Conservation (phyloP, 352 stramenopile species). For the Globisporangium solare region DNA sequence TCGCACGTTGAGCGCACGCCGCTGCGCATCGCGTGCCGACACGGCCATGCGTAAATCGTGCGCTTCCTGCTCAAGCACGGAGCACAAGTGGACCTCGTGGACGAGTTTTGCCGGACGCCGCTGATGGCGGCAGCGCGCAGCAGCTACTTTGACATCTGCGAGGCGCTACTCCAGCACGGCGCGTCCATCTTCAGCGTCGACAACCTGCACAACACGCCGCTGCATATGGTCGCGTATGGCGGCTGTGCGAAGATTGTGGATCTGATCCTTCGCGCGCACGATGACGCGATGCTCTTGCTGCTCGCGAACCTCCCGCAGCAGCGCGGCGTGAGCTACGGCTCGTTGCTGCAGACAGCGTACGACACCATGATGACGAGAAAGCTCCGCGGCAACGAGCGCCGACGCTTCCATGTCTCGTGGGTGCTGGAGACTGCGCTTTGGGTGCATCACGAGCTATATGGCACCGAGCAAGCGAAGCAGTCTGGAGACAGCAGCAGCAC, state of each 20-base stretch:
- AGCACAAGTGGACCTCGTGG: conserved; percentile 34
- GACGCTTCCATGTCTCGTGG: conserved; percentile 62
- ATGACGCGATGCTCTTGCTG: conserved; percentile 45
- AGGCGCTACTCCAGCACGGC: conserved; percentile 33
- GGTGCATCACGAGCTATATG: conserved; percentile 34
- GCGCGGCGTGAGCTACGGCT: conserved; percentile 25
- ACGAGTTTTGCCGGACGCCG: conserved; percentile 53
- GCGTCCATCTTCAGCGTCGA: conserved; percentile 47
- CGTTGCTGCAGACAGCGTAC: conserved; percentile 35
- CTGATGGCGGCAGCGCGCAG: conserved; percentile 55
- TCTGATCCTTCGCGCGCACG: conserved; percentile 38
- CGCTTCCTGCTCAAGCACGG: conserved; percentile 44
- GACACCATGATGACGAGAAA: conserved; percentile 50
- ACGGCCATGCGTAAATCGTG: conserved; percentile 34
- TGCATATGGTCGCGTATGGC: conserved; percentile 65
- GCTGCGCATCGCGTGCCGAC: conserved; percentile 52
- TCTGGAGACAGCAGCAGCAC: conserved; percentile 7
- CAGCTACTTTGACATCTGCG: conserved; percentile 43
- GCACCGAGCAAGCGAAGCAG: not conserved
- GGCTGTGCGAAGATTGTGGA: conserved; percentile 34
- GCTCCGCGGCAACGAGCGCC: conserved; percentile 55
- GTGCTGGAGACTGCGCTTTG: conserved; percentile 46
- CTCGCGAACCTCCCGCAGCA: conserved; percentile 31
- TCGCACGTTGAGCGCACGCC: conserved; percentile 34
- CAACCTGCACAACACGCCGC: conserved; percentile 56